Evolutionary conservation across 2,329 filamentous ascomycete species (phyloP).

Genomic region (Chrysoporthe puriensis): DNA sequence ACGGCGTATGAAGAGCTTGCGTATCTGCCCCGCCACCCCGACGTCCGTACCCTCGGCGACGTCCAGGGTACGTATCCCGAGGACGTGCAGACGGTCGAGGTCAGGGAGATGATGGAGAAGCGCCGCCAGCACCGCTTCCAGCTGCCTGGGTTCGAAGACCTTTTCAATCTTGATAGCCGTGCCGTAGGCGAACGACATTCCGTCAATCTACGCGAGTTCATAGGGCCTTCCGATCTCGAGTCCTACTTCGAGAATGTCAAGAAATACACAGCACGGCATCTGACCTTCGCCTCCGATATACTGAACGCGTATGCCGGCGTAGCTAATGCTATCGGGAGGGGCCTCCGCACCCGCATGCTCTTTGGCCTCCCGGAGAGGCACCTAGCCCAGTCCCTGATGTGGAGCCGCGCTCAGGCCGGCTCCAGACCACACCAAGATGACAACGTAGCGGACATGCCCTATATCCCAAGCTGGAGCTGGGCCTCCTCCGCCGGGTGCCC

Average conservation of each 20-base stretch:
- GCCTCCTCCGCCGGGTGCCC: neutral
- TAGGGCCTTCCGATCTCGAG: neutral
- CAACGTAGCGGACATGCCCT: neutral
- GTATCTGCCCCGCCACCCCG: constrained; percentile 1
- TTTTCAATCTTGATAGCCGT: constrained; percentile 7
- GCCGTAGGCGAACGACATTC: neutral
- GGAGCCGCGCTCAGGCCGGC: neutral
- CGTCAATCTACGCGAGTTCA: neutral
- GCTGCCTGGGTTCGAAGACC: constrained; percentile 13
- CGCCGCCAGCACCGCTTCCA: constrained; percentile 11
- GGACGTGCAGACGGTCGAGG: neutral
- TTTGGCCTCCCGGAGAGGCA: constrained; percentile 11
- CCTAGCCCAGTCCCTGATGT: constrained; percentile 5
- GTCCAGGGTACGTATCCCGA: constrained; percentile 2
- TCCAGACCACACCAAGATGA: neutral
- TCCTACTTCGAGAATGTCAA: constrained; percentile 1
- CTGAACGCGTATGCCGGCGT: constrained; percentile 8
- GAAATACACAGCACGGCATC: constrained; percentile 5
- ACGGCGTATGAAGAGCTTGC: constrained; percentile 11
- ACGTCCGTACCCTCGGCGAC: constrained; percentile 5
- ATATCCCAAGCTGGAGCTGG: constrained; percentile 15
- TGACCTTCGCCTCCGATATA: constrained; percentile 6
- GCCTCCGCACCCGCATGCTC: neutral
- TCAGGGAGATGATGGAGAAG: constrained; percentile 2
- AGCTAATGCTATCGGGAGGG: neutral